Percentiles rank a stretch among this genome's conserved stretches.
phyloP scores from a whole-genome alignment of 768 basidiomycete species.

The Mycena capillaripes region DNA sequence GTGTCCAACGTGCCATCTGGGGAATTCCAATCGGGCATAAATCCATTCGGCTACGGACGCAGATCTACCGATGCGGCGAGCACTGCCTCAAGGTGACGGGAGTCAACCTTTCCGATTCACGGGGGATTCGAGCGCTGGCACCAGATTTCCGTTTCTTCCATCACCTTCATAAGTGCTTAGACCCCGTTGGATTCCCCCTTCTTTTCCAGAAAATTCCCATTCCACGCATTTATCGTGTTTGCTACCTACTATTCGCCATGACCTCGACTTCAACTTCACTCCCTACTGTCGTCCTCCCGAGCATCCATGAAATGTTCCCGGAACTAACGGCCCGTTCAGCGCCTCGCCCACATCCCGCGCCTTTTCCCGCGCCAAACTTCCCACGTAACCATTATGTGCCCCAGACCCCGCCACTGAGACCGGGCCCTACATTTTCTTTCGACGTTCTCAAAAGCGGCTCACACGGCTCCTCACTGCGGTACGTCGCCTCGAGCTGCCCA shows the following conservation, averaged over 20 bases:
- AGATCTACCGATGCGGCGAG: slow-evolving; percentile 12
- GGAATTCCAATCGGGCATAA: neutral
- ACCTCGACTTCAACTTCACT: neutral
- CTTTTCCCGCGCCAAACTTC: neutral
- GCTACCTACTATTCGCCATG: neutral
- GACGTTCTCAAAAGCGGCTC: slow-evolving; percentile 13
- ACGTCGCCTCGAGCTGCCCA: slow-evolving; percentile 16
- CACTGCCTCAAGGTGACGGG: neutral
- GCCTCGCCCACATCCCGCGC: neutral
- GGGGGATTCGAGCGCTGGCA: neutral
- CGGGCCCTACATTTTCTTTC: slow-evolving; percentile 17
- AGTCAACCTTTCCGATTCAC: too few relatives aligned
- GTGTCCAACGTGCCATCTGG: neutral
- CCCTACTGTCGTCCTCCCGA: slow-evolving; percentile 12
- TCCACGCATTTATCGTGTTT: too few relatives aligned
- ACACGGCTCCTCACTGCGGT: slow-evolving; percentile 4
- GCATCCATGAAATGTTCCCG: slow-evolving; percentile 30
- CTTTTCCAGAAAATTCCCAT: too few relatives aligned
- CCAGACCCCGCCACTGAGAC: neutral
- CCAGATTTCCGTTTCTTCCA: neutral
- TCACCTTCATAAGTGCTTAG: too few relatives aligned
- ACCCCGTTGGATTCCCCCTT: too few relatives aligned
- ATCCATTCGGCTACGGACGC: slow-evolving; percentile 4
- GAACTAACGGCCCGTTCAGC: slow-evolving; percentile 11
- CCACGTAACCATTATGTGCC: neutral